A percentile compares a stretch with the other conserved stretches of the same genome.
Conservation (phyloP, 345 rosid genomes). For the Citrus reticulata region DNA sequence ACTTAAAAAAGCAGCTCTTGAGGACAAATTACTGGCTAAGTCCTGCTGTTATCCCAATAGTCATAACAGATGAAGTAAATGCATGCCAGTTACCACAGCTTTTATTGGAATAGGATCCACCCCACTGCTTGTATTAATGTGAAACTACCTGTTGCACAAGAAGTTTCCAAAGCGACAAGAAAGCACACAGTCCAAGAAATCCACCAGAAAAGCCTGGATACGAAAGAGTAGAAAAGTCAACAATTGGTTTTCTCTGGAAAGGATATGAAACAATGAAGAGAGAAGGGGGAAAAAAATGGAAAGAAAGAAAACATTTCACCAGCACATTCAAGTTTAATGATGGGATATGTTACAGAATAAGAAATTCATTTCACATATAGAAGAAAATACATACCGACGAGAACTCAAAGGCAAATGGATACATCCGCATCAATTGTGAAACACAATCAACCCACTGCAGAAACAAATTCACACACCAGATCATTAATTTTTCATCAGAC, state of each 20-base stretch:
- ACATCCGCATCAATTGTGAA: slow-evolving; percentile 84
- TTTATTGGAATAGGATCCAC: background rate
- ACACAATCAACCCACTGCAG: slow-evolving; percentile 99
- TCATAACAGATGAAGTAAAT: background rate
- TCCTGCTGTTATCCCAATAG: background rate
- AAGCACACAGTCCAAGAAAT: slow-evolving; percentile 79
- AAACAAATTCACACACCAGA: slow-evolving; percentile 9
- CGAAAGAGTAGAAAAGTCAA: slow-evolving; percentile 10
- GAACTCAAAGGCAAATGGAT: slow-evolving; percentile 96
- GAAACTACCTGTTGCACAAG: slow-evolving; percentile 77
- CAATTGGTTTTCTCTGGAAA: background rate
- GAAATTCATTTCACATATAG: background rate
- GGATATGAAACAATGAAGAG: background rate
- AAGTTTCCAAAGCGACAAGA: slow-evolving; percentile 97
- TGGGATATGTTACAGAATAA: background rate
- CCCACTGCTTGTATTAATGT: background rate
- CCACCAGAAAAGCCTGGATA: slow-evolving; percentile 85
- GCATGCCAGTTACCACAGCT: background rate
- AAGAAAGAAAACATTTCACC: background rate
- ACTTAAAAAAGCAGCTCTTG: background rate
- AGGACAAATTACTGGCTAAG: background rate
- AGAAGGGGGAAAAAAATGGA: background rate
- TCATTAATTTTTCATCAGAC: background rate
- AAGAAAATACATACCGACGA: slow-evolving; percentile 67
- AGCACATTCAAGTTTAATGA: slow-evolving; percentile 10